A percentile compares a stretch with the other conserved stretches of the same genome.
phyloP scores from a whole-genome alignment of 2,329 filamentous ascomycete genomes.

The Harringtonia aguacate region DNA sequence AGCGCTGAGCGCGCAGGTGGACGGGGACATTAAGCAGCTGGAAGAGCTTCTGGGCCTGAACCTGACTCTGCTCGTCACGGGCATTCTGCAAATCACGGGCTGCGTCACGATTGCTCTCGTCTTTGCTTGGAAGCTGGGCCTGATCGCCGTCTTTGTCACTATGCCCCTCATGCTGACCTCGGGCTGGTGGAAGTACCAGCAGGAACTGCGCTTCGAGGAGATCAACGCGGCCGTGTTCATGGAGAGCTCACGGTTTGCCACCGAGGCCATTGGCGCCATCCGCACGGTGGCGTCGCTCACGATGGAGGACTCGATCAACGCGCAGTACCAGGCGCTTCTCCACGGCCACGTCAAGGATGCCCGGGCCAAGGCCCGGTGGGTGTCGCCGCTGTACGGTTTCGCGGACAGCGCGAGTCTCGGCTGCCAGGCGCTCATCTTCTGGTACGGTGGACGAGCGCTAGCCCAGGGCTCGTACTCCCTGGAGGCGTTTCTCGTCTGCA shows the following conservation, averaged over 20 bases:
- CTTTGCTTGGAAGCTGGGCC: conserved; percentile 67
- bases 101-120: conserved; percentile 56
- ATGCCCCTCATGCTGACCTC: conserved; percentile 37
- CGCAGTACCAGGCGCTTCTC: conserved; percentile 50
- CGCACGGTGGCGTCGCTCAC: conserved; percentile 63
- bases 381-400: too few species aligned
- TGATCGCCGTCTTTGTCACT: conserved; percentile 54
- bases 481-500: conserved; percentile 43
- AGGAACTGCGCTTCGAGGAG: conserved; percentile 53
- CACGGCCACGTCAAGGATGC: conserved; percentile 46
- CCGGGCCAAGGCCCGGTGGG: conserved; percentile 45
- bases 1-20: conserved; percentile 44
- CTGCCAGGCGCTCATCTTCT: conserved; percentile 54
- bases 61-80: conserved; percentile 51
- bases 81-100: conserved; percentile 54
- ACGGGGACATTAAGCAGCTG: conserved; percentile 46
- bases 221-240: conserved; percentile 59
- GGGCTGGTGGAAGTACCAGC: conserved; percentile 40
- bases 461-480: conserved; percentile 34
- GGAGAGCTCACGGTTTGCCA: conserved; percentile 63
- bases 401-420: conserved; percentile 39
- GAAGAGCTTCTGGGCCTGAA: conserved; percentile 54
- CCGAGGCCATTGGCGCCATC: conserved; percentile 64
- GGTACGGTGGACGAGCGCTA: conserved; percentile 54
- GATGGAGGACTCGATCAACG: conserved; percentile 54